Evolutionary conservation across 148 eudicot species (phyloP), one percentile per base, ranked within the genome.

Genomic region (Limonium bicolor): DNA sequence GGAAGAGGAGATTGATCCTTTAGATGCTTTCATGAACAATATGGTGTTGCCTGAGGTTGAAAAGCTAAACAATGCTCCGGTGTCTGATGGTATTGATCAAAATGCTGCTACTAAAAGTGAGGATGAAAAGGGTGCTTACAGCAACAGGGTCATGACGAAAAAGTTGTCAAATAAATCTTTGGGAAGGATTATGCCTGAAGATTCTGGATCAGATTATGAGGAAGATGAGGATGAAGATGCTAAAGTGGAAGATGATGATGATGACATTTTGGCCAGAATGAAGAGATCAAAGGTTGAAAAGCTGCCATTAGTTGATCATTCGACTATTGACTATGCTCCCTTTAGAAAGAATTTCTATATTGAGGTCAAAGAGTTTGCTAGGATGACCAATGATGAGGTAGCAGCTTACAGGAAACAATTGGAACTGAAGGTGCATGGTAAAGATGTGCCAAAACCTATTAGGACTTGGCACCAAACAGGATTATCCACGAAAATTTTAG

Each of bases 381-480:
- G 67, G 59, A 82, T 82, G 86, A 71, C 62, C 31, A n/a, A 42
- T 16, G 82, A 82, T 41, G 93, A 82, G 46, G 80, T 78, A 51
- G 51, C 59, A 59, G 66, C 69, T 43, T 75, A 74, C 49, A 64
- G 94, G 64, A 75, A 57, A 34, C 57, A 66, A 36, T 59, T 82
- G 42, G 86, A 82, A 54, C 56, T 82, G 54, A 82, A 78, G 63
- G 66, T 82, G 27, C 86, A 70, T 26, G 94, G 94, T 48, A 82
- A 75, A 64, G 94, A 82, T 37, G 77, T 82, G 39, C 94, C 86
- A 7, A 82, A 82, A 40, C 86, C 94, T 4, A 55, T 82, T 30
- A 78, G 62, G 60, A 69, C 94, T 16, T 82, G 94, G 94, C 70
- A 78, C 59, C 94, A 82, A 48, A 82, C 74, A 16, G 94, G 94